Base-by-base conservation (phyloP, 2,329 filamentous ascomycete species). In the Clonostachys solani region DNA sequence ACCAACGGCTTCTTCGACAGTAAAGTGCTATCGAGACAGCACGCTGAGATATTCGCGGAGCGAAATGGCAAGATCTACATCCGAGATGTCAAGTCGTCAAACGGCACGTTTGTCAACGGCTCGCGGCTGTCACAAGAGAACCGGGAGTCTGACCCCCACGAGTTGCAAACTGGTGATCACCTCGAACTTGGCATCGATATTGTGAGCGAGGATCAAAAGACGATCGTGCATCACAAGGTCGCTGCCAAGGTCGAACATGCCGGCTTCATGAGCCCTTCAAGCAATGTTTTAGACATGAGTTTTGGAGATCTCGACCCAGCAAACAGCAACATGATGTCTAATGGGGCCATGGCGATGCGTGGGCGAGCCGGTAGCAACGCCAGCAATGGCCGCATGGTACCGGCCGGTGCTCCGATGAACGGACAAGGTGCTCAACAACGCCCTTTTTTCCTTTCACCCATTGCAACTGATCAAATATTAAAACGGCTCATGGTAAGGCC, bases 201-300 rank as follows among this genome's bases (percentile, higher is more conserved):
- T 60, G 92, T 99, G 45, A 96, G 90, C 66, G 94, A 99, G 65
- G 94, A 99, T 63, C 92, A 97, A 65, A 97, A 96, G 71, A 96
- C 92, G 0, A 91, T 99, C 29, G 92, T 99, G 13, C 94, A 99
- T 62, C 94, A 97, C 72, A 99, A 99, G 63, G 94, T 99, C 43
- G 92, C 92, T 17, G 92, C 94, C 47, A 95, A 95, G 63, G 91
- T 99, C 47, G 94, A 99, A 65, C 90, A 96, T 69, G 91, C 94
- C 37, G 94, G 94, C 7, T 86, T 92, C 53, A 81, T 92, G 52
- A 84, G 80, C 41, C 80, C 85, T 12, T 80, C 83, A 9, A 88
- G 80, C 56, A 95, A 88, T 60, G 80, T 92, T 42, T 68, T 95
- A 56, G 91, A 96, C 60, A 84, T 96, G 71, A 95, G 87, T 59